Conservation (phyloP, 2,329 filamentous ascomycete species). For the Pseudophaeomoniella oleicola region DNA sequence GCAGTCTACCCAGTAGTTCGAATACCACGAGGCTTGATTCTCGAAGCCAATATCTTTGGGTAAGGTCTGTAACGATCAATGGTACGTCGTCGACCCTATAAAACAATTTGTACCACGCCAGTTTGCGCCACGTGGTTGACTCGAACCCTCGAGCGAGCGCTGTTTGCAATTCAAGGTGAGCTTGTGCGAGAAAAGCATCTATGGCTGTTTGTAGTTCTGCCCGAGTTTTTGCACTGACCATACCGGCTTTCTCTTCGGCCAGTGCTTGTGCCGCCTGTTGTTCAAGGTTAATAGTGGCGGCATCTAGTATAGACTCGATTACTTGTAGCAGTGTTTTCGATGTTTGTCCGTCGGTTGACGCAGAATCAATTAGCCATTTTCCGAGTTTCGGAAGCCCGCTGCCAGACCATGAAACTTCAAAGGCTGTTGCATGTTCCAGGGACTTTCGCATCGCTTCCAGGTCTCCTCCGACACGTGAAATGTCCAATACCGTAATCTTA, state of each 20-base stretch:
- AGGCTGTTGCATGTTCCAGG: slow-evolving; percentile 53
- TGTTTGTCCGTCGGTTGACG: slow-evolving; percentile 28
- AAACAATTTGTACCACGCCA: slow-evolving; percentile 90
- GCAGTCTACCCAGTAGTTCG: slow-evolving; percentile 64
- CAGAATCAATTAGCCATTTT: slow-evolving; percentile 43
- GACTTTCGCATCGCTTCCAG: slow-evolving; percentile 54
- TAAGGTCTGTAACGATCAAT: slow-evolving; percentile 66
- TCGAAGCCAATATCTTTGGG: slow-evolving; percentile 62
- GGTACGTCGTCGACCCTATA: slow-evolving; percentile 88
- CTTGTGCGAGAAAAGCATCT: slow-evolving; percentile 59
- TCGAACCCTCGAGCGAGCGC: slow-evolving; percentile 66
- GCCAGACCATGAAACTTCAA: slow-evolving; percentile 58
- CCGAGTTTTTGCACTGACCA: slow-evolving; percentile 29
- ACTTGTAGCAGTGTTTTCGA: slow-evolving; percentile 54
- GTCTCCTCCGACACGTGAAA: slow-evolving; percentile 46
- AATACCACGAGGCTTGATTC: slow-evolving; percentile 69
- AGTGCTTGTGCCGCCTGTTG: slow-evolving; percentile 14
- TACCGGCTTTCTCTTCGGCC: slow-evolving; percentile 5
- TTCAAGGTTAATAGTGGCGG: slow-evolving; percentile 15
- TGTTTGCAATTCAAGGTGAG: slow-evolving; percentile 70
- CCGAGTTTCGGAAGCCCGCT: slow-evolving; percentile 53
- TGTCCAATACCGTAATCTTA: slow-evolving; percentile 45
- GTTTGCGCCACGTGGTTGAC: slow-evolving; percentile 60
- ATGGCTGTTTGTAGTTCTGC: slow-evolving; percentile 44
- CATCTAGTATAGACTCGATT: slow-evolving; percentile 48